Evolutionary conservation across 495 filamentous ascomycete species (phyloP).

Genomic region (Penicillium odoratum): DNA sequence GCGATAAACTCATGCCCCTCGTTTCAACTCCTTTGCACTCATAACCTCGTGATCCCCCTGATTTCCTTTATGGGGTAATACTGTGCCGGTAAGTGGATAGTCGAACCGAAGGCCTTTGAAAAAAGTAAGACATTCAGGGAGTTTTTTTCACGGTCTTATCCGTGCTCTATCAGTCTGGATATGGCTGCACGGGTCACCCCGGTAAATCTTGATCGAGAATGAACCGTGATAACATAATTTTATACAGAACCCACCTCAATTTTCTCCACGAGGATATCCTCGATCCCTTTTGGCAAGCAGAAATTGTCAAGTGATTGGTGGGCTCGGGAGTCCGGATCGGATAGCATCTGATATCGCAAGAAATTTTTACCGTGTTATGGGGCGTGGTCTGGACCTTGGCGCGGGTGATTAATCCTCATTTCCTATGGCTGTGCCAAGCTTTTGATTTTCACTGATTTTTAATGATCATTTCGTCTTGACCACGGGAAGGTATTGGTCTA

Average conservation of each 20-base stretch:
- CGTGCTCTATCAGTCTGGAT: too few species aligned
- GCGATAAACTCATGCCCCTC: not conserved
- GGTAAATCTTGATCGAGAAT: conserved; percentile 3
- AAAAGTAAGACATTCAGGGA: conserved; percentile 2
- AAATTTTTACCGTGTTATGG: conserved; percentile 10
- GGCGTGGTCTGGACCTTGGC: conserved; percentile 12
- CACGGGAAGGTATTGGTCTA: conserved; percentile 1
- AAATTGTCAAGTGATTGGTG: not conserved
- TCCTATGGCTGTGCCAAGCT: conserved; percentile 16
- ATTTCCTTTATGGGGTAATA: conserved; percentile 6
- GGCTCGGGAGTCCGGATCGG: not conserved
- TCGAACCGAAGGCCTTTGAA: conserved; percentile 1
- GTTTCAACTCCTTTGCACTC: not conserved
- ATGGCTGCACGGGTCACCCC: not conserved
- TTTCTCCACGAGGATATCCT: not conserved
- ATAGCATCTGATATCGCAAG: conserved; percentile 5
- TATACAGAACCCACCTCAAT: not conserved
- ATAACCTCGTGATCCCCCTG: conserved; percentile 3
- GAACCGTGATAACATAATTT: conserved; percentile 5
- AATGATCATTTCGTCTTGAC: conserved; percentile 9
- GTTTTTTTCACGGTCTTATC: not conserved
- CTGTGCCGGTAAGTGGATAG: not conserved
- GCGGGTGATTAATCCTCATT: conserved; percentile 9
- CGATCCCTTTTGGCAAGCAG: not conserved
- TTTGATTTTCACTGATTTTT: conserved; percentile 10